Base-by-base conservation (phyloP, 2,329 filamentous ascomycete species). In the Xylariaceae sp. region DNA sequence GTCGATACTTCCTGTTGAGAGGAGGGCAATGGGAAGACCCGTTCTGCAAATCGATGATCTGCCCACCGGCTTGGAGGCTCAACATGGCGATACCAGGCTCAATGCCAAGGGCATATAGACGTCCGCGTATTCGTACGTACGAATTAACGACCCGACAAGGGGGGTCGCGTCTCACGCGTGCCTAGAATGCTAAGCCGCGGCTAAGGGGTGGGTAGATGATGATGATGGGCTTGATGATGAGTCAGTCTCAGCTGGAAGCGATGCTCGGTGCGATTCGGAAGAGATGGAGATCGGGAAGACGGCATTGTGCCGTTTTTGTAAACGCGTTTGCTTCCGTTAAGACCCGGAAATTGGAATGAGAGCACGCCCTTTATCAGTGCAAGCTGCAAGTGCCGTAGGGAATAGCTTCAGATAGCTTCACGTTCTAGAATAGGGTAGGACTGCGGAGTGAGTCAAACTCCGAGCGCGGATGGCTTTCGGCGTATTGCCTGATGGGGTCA, bases 1-100 rank as follows among this genome's bases (percentile, higher is more conserved):
- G 69, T 49, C 72, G 66, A 52, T 74, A 73, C 55, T 67, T 73
- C 34, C 66, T 67, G 10, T 69, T 72, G 45, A 73, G 56, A 53
- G 56, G 52, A 37, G 55, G 53, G 37, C 60, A 62, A 34, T 61
- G 65, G 23, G 64, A 62, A 23, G 65, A 17, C 7, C 51, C 47
- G 51, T 60, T 53, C 45, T 66, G 64, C 59, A 70, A 62, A 60
- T 70, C 65, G 61, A 70, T 64, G 52, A 70, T 69, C 59, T 67
- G 69, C 34, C 69, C 69, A 35, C 69, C 69, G 17, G 57, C 48
- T 54, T 64, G 64, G 45, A 54, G 65, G 58, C 59, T 67, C 67
- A 69, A 67, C 53, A 53, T 61, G 3, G 23, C 3, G 23, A 30
- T 30, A 5, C 23, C 23, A 30, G 23, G 23, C 23, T 30, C 23